Evolutionary conservation across 2,329 filamentous ascomycete genomes (phyloP).

Genomic region (Fusarium mexicanum): DNA sequence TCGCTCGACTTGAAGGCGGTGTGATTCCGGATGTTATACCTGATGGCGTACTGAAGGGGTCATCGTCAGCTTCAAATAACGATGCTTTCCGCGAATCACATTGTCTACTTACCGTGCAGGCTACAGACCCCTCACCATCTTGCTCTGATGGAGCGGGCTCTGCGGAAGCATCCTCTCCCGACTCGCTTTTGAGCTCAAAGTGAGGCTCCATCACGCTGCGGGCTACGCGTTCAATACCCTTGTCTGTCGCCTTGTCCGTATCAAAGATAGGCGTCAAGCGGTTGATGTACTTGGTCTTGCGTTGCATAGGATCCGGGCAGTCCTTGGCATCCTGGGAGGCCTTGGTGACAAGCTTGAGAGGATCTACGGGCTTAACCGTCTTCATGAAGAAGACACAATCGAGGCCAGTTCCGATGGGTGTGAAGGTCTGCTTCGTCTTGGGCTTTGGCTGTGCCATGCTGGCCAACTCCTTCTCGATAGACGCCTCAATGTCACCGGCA

Average conservation of each 20-base stretch:
- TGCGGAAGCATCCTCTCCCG: constrained; percentile 26
- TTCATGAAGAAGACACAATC: constrained; percentile 72
- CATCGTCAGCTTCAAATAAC: constrained; percentile 27
- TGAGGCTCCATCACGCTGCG: constrained; percentile 68
- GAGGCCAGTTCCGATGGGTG: constrained; percentile 63
- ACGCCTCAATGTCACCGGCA: constrained; percentile 74
- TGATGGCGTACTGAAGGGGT: constrained; percentile 77
- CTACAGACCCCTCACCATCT: constrained; percentile 30
- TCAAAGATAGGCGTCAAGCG: constrained; percentile 62
- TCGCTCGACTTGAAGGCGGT: constrained; percentile 71
- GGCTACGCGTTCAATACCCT: constrained; percentile 73
- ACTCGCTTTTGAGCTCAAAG: constrained; percentile 61
- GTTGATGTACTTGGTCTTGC: constrained; percentile 68
- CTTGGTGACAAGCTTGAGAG: constrained; percentile 61
- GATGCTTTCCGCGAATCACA: constrained; percentile 1
- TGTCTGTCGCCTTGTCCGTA: constrained; percentile 73
- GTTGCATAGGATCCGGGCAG: constrained; percentile 53
- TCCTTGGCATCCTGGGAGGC: constrained; percentile 65
- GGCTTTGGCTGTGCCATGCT: constrained; percentile 56
- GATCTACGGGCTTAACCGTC: constrained; percentile 64
- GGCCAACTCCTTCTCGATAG: constrained; percentile 77
- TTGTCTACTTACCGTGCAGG: constrained; percentile 55
- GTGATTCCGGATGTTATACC: constrained; percentile 80
- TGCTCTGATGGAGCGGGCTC: constrained; percentile 21
- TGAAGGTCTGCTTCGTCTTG: constrained; percentile 60